These are phyloP conservation scores for Alternaria triticina DNA, from an alignment of 2,329 filamentous ascomycete species.

Conservation along the genomic window DNA sequence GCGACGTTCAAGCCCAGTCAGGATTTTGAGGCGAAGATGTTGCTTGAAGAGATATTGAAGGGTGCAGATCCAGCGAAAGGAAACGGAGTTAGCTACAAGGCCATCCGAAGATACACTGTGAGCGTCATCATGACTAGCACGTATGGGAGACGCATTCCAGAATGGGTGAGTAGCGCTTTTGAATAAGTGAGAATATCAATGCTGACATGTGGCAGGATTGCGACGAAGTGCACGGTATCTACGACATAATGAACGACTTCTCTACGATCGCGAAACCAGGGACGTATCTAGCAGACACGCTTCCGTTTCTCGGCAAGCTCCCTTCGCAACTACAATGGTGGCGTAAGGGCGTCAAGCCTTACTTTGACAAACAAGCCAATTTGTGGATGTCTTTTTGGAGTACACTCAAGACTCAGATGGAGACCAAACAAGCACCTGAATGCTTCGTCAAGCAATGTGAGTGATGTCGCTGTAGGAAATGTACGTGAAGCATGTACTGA, in stretches of 20 bases:
- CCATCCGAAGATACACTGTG: constrained; percentile 40
- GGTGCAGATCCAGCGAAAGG: constrained; percentile 25
- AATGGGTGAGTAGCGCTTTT: constrained; percentile 31
- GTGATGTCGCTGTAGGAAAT: not conserved
- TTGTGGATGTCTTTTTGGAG: constrained; percentile 44
- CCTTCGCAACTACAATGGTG: constrained; percentile 41
- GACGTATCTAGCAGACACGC: constrained; percentile 39
- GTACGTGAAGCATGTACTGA: not conserved
- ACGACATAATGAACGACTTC: constrained; percentile 46
- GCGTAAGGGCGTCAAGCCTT: constrained; percentile 33
- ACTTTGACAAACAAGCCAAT: constrained; percentile 41
- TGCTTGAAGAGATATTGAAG: constrained; percentile 52
- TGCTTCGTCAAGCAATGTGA: constrained; percentile 42
- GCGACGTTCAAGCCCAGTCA: constrained; percentile 53
- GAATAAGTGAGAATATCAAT: not conserved
- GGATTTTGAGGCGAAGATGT: constrained; percentile 55
- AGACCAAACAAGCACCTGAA: constrained; percentile 41
- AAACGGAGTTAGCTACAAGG: constrained; percentile 34
- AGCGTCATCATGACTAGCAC: constrained; percentile 48
- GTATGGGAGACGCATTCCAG: constrained; percentile 41
- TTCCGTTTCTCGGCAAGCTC: constrained; percentile 37
- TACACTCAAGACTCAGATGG: constrained; percentile 38
- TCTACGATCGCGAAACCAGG: constrained; percentile 37
- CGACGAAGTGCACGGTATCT: constrained; percentile 41
- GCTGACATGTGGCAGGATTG: constrained; percentile 28